Evolutionary conservation across 2,329 filamentous ascomycete species (phyloP).

Genomic region (Geoglossum cookeanum): DNA sequence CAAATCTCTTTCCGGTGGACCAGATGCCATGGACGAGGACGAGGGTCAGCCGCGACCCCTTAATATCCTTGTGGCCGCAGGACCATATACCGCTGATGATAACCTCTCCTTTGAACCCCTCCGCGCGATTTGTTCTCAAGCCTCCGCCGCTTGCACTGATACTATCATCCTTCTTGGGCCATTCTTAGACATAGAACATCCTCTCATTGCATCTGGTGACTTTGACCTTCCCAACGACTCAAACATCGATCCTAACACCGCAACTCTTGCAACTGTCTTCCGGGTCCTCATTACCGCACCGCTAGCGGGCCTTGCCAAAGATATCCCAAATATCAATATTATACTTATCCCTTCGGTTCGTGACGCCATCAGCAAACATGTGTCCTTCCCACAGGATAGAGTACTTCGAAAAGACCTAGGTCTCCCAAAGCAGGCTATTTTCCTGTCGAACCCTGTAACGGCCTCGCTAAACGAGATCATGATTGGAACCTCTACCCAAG

Average conservation of each 20-base stretch:
- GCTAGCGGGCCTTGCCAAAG: conserved; percentile 47
- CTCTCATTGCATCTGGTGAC: conserved; percentile 62
- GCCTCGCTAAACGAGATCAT: conserved; percentile 74
- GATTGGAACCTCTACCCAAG: conserved; percentile 64
- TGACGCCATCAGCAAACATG: conserved; percentile 63
- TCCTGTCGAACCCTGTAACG: conserved; percentile 82
- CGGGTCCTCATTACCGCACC: conserved; percentile 57
- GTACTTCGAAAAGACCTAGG: conserved; percentile 48
- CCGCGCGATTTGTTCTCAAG: conserved; percentile 59
- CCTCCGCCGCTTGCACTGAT: conserved; percentile 57
- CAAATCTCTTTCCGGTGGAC: conserved; percentile 44
- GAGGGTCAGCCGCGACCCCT: conserved; percentile 41
- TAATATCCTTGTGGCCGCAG: conserved; percentile 58
- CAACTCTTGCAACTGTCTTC: conserved; percentile 69
- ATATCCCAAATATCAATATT: conserved; percentile 63
- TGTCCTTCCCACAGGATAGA: conserved; percentile 67
- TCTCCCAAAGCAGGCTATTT: conserved; percentile 53
- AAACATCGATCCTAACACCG: conserved; percentile 52
- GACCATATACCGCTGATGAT: conserved; percentile 82
- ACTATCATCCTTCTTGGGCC: conserved; percentile 65
- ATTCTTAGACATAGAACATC: conserved; percentile 83
- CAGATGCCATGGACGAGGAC: conserved; percentile 38
- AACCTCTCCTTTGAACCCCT: conserved; percentile 83
- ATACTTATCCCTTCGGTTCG: conserved; percentile 68
- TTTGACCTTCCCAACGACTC: conserved; percentile 54